phyloP scores from a whole-genome alignment of 2,329 filamentous ascomycete genomes.

The Lachnellula occidentalis region DNA sequence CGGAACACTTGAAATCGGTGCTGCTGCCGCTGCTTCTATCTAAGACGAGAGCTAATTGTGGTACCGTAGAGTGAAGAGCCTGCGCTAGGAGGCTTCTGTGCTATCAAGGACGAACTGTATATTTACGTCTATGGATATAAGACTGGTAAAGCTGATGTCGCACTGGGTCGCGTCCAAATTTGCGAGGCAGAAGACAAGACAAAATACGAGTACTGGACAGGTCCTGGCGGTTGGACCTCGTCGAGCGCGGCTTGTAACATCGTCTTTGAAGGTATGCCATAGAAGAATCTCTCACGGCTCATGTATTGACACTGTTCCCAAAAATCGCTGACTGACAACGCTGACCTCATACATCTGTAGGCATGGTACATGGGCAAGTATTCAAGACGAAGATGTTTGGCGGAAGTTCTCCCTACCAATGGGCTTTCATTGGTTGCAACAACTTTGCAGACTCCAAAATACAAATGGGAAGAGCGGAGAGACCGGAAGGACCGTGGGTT shows the following conservation, averaged over 20 bases:
- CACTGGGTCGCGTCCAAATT: background rate
- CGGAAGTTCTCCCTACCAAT: constrained; percentile 4
- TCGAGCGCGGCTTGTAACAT: background rate
- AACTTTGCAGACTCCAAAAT: constrained; percentile 12
- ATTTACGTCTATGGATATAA: constrained; percentile 18
- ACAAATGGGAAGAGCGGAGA: constrained; percentile 13
- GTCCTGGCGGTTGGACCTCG: background rate
- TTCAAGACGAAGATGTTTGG: constrained; percentile 20
- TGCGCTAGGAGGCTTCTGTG: constrained; percentile 14
- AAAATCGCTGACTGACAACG: too few species aligned
- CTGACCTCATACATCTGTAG: background rate
- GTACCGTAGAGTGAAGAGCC: constrained; percentile 8
- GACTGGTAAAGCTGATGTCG: background rate
- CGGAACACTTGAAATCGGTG: too few species aligned
- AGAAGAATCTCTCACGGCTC: too few species aligned
- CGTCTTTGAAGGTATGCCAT: background rate
- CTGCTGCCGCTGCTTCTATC: too few species aligned
- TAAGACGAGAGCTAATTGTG: too few species aligned
- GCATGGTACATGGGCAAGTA: constrained; percentile 19
- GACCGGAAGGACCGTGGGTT: constrained; percentile 16
- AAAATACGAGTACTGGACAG: constrained; percentile 16
- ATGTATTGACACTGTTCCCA: too few species aligned
- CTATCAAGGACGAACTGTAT: constrained; percentile 4
- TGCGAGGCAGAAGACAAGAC: background rate
- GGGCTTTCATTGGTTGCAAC: constrained; percentile 17